Evolutionary conservation across 192 early-diverging fungal species (phyloP).

Genomic region (Rhizophagus prolifer): DNA sequence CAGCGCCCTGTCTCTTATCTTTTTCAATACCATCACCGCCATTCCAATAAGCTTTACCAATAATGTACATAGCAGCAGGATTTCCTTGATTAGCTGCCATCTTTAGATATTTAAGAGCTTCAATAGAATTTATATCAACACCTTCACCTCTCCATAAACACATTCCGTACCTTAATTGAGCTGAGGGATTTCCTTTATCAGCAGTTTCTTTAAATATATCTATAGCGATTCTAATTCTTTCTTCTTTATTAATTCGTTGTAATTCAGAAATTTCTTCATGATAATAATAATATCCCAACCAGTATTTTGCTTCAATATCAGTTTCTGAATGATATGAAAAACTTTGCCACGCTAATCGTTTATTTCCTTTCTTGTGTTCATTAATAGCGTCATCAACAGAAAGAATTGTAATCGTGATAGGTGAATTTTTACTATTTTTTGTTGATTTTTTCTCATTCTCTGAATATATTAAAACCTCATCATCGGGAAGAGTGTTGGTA

Average conservation of each 20-base stretch:
- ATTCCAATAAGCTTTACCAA: conserved; percentile 13
- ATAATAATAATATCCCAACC: conserved; percentile 14
- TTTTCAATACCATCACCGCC: background rate
- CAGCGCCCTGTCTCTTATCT: conserved; percentile 4
- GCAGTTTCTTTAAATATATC: conserved; percentile 17
- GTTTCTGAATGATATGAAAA: background rate
- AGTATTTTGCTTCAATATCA: conserved; percentile 9
- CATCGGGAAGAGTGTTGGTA: too few relatives aligned
- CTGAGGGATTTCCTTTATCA: conserved; percentile 12
- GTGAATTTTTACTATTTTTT: background rate
- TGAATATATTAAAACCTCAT: too few relatives aligned
- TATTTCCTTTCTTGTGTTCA: conserved; percentile 6
- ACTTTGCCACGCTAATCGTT: background rate
- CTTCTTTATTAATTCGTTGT: background rate
- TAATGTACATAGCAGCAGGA: conserved; percentile 18
- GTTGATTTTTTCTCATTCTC: background rate
- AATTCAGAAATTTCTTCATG: background rate
- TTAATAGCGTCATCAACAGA: background rate
- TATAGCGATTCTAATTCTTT: background rate
- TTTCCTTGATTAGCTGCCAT: conserved; percentile 5
- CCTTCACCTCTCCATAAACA: conserved; percentile 3
- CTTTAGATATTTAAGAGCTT: conserved; percentile 17
- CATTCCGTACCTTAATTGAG: conserved; percentile 16
- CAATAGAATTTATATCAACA: background rate
- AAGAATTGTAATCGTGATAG: background rate